phyloP scores from a whole-genome alignment of 2,329 filamentous ascomycete genomes.

The Fusarium verticillioides region DNA sequence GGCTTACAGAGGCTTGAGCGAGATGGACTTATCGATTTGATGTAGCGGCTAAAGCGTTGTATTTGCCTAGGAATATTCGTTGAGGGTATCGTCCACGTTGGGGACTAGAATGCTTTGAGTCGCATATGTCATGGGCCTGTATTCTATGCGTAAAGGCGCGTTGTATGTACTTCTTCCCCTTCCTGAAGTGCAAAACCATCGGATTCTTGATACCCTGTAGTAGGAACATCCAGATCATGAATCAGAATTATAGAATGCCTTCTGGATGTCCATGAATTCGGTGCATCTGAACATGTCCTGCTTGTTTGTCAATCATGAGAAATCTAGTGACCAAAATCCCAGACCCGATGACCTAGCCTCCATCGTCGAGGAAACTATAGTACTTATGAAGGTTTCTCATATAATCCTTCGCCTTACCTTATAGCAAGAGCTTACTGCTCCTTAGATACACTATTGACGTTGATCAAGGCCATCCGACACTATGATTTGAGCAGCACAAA shows the following conservation, averaged over 20 bases:
- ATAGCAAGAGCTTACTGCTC: fast-evolving
- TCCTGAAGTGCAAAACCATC: fast-evolving
- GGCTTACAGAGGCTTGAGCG: background rate
- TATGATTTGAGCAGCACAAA: fast-evolving
- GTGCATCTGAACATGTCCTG: background rate
- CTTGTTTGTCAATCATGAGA: background rate
- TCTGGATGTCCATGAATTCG: fast-evolving
- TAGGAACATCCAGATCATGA: too few species aligned
- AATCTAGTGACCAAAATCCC: background rate
- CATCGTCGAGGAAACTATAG: fast-evolving
- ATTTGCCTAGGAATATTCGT: too few species aligned
- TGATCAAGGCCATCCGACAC: fast-evolving
- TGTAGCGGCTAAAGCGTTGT: too few species aligned
- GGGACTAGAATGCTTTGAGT: background rate
- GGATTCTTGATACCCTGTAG: fast-evolving
- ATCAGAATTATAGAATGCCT: background rate
- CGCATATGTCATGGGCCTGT: background rate
- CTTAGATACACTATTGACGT: fast-evolving
- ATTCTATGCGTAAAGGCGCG: background rate
- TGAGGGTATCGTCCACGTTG: too few species aligned
- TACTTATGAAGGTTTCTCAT: fast-evolving
- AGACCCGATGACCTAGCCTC: fast-evolving
- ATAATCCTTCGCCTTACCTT: fast-evolving
- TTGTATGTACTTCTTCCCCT: fast-evolving
- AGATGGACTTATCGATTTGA: fast-evolving